Percentiles rank a stretch among this genome's conserved stretches.
phyloP scores from a whole-genome alignment of 2,329 filamentous ascomycete genomes.

The Fusarium vanettenii region DNA sequence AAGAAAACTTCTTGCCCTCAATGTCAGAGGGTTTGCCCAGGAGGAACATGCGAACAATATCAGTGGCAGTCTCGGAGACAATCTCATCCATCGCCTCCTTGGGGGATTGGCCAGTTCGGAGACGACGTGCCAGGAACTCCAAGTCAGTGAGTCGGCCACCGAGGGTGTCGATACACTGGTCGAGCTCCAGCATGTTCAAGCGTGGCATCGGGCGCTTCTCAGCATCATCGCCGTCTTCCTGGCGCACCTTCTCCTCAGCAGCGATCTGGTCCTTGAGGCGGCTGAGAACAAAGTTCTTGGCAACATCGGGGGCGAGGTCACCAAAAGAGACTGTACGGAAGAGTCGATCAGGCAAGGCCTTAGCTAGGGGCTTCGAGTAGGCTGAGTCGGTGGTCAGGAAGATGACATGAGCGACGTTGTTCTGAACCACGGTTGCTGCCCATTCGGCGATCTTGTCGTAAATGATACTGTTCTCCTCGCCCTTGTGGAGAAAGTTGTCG shows the following conservation, averaged over 20 bases:
- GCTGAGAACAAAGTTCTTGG: slow-evolving; percentile 89
- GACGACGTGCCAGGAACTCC: slow-evolving; percentile 89
- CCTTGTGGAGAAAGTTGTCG: slow-evolving; percentile 91
- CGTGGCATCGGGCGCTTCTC: slow-evolving; percentile 39
- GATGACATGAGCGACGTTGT: slow-evolving; percentile 92
- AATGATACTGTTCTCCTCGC: slow-evolving; percentile 70
- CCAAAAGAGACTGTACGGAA: slow-evolving; percentile 88
- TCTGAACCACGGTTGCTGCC: slow-evolving; percentile 86
- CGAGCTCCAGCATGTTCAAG: slow-evolving; percentile 75
- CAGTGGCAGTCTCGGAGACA: slow-evolving; percentile 86
- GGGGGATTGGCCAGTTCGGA: slow-evolving; percentile 88
- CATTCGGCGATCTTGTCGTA: slow-evolving; percentile 89
- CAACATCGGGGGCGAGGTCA: slow-evolving; percentile 86
- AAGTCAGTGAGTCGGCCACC: slow-evolving; percentile 96
- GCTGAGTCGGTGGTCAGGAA: slow-evolving; percentile 92
- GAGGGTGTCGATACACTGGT: slow-evolving; percentile 82
- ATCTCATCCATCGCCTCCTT: slow-evolving; percentile 86
- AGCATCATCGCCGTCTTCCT: slow-evolving; percentile 39
- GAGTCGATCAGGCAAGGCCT: slow-evolving; percentile 88
- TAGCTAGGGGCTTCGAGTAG: slow-evolving; percentile 87
- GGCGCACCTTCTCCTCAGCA: slow-evolving; percentile 38
- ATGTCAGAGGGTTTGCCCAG: slow-evolving; percentile 65
- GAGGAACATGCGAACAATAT: slow-evolving; percentile 94
- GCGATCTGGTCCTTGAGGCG: slow-evolving; percentile 70
- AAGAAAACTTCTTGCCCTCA: slow-evolving; percentile 75